A percentile compares a stretch with the other conserved stretches of the same genome.
Evolutionary conservation across 106 monocot genomes (phyloP).

Genomic region (Dendrobium officinale): DNA sequence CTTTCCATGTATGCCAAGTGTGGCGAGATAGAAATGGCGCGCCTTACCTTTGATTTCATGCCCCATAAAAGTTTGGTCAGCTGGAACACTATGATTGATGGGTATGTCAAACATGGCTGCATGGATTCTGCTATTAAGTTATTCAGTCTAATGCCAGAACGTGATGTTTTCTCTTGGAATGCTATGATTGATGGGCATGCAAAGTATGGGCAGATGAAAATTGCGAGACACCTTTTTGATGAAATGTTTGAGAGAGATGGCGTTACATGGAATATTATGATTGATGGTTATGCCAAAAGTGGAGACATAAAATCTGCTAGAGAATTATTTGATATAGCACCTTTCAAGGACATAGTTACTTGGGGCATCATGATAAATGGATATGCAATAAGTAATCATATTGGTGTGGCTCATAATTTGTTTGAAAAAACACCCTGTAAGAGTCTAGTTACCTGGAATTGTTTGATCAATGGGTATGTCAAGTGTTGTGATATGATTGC

Average conservation of each 20-base stretch:
- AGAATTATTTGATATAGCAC: constrained; percentile 17
- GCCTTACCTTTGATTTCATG: constrained; percentile 11
- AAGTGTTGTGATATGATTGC: constrained; percentile 8
- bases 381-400: constrained; percentile 10
- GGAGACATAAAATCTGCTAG: constrained; percentile 15
- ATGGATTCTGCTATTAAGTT: constrained; percentile 16
- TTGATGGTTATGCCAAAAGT: constrained; percentile 30
- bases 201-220: constrained; percentile 14
- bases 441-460: constrained; percentile 12
- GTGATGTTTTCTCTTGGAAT: constrained; percentile 43
- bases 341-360: constrained; percentile 15
- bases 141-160: constrained; percentile 33
- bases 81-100: constrained; percentile 49
- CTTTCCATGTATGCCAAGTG: constrained; percentile 22
- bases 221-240: constrained; percentile 27
- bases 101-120: constrained; percentile 30
- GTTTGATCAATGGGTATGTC: constrained; percentile 18
- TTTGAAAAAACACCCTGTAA: constrained; percentile 19
- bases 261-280: constrained; percentile 23
- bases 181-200: constrained; percentile 33
- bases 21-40: constrained; percentile 14
- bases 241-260: constrained; percentile 21
- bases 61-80: constrained; percentile 17
- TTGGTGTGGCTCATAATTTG: constrained; percentile 18
- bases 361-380: constrained; percentile 21